phyloP scores from a whole-genome alignment of 345 rosid genomes.

The Aurinia saxatilis region DNA sequence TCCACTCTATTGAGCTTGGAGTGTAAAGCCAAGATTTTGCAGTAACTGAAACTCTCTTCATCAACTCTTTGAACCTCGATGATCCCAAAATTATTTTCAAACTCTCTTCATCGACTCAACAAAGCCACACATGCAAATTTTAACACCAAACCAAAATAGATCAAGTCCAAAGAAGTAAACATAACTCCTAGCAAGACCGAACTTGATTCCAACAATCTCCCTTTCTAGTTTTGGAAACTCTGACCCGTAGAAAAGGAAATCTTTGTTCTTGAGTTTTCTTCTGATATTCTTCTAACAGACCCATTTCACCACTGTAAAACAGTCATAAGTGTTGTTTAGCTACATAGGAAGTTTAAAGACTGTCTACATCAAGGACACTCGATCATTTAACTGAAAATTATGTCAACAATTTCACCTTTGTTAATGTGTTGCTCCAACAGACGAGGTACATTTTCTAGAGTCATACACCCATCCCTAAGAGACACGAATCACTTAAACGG shows the following conservation, averaged over 20 bases:
- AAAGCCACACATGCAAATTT: too few species aligned
- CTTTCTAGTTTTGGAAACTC: too few species aligned
- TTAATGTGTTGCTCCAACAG: constrained; percentile 67
- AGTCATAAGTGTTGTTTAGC: neutral
- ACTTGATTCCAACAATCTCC: too few species aligned
- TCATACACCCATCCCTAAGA: constrained; percentile 77
- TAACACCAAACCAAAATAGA: too few species aligned
- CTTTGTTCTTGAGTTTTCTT: constrained; percentile 50
- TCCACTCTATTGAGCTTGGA: constrained; percentile 52
- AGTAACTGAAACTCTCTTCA: constrained; percentile 37
- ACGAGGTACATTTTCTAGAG: constrained; percentile 64
- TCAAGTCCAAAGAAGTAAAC: too few species aligned
- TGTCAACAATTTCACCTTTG: constrained; percentile 71
- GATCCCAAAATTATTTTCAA: constrained; percentile 39
- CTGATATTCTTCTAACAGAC: constrained; percentile 69
- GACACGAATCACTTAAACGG: neutral
- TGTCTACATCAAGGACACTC: constrained; percentile 2
- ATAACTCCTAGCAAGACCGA: too few species aligned
- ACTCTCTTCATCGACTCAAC: too few species aligned
- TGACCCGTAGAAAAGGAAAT: too few species aligned
- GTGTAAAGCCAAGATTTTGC: constrained; percentile 45
- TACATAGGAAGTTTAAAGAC: neutral
- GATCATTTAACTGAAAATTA: constrained; percentile 71
- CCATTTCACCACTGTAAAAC: constrained; percentile 79
- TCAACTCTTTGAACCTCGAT: constrained; percentile 33